Conservation (phyloP, 176 grass and related monocot genomes). For the Bolboschoenus planiculmis region DNA sequence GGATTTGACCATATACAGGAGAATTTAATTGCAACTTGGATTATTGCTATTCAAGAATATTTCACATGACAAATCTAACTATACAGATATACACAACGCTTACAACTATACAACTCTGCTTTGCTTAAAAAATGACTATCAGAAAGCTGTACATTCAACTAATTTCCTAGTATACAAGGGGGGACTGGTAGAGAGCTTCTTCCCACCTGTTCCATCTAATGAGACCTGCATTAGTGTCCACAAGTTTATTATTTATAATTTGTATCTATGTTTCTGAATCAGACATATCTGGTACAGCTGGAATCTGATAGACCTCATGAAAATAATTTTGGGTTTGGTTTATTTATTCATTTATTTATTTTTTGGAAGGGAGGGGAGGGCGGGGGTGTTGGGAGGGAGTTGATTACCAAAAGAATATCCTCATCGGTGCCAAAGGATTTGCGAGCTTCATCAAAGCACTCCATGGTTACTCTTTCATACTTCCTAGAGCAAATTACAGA, state of each 20-base stretch:
- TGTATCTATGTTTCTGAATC: background rate
- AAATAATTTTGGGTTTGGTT: background rate
- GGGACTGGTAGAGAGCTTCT: constrained; percentile 34
- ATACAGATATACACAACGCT: constrained; percentile 40
- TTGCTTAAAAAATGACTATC: background rate
- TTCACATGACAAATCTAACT: constrained; percentile 11
- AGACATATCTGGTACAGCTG: background rate
- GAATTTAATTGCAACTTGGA: background rate
- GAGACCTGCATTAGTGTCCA: constrained; percentile 47
- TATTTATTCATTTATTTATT: too few relatives aligned
- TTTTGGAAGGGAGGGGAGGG: too few relatives aligned
- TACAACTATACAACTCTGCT: constrained; percentile 9
- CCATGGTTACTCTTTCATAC: constrained; percentile 64
- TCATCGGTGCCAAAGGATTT: constrained; percentile 95
- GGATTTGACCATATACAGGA: background rate
- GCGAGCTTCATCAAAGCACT: constrained; percentile 78
- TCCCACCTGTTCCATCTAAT: constrained; percentile 44
- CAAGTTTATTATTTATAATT: background rate
- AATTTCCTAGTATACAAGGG: constrained; percentile 32
- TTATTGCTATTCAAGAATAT: background rate
- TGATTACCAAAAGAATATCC: constrained; percentile 86
- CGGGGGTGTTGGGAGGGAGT: too few relatives aligned
- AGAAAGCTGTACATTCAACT: constrained; percentile 15
- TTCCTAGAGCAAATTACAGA: constrained; percentile 41
- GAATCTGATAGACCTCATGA: background rate